A percentile compares a stretch with the other conserved stretches of the same genome.
phyloP scores from a whole-genome alignment of 2,329 filamentous ascomycete species.

The Xylaria sp. region DNA sequence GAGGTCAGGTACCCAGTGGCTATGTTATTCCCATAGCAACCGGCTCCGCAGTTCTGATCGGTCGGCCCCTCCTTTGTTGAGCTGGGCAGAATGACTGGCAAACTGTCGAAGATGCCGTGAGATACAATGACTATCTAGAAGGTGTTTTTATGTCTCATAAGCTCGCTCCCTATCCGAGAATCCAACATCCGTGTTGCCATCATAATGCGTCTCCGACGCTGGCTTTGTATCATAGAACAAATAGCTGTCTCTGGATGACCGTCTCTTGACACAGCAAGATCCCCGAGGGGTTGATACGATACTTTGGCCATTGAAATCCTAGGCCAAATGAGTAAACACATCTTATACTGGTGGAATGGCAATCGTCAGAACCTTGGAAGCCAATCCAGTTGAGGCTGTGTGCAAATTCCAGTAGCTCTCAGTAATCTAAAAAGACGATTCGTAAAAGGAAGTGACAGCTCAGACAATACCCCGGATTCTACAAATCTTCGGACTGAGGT shows the following conservation, averaged over 20 bases:
- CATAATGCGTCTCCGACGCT: neutral
- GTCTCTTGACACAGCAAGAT: neutral
- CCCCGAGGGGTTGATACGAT: neutral
- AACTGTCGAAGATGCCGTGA: constrained; percentile 24
- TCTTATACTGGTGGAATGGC: neutral
- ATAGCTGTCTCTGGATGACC: neutral
- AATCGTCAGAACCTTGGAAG: constrained; percentile 48
- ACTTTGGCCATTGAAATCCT: neutral
- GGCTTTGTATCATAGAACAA: neutral
- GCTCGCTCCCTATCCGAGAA: constrained; percentile 4
- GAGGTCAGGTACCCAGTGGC: constrained; percentile 13
- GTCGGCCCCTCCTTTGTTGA: constrained; percentile 36
- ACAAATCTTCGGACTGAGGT: constrained; percentile 74
- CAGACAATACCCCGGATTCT: constrained; percentile 67
- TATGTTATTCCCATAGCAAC: constrained; percentile 25
- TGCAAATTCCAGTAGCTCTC: constrained; percentile 80
- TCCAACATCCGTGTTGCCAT: constrained; percentile 11
- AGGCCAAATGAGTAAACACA: neutral
- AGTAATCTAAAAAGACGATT: constrained; percentile 65
- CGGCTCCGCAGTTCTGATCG: constrained; percentile 29
- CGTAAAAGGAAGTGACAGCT: too few species aligned
- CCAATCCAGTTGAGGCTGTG: constrained; percentile 78
- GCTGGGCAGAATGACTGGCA: constrained; percentile 35
- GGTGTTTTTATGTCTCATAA: constrained; percentile 24
- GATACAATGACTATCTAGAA: constrained; percentile 29